Conservation (phyloP, 441 rosid genomes). For the Hura crepitans region DNA sequence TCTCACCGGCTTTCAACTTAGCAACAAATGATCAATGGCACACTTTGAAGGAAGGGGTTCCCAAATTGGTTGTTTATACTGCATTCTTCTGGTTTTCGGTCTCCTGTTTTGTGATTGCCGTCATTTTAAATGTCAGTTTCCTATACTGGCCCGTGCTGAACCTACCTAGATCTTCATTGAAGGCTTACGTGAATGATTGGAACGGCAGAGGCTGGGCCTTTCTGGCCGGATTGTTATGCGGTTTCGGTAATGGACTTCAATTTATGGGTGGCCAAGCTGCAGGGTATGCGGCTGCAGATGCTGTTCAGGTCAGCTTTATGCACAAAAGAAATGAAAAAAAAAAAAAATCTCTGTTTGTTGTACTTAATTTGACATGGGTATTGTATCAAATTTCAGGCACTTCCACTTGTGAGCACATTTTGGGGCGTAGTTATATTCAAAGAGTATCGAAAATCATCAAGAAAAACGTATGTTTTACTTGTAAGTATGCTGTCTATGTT, state of each 20-base stretch:
- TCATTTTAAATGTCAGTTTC: slow-evolving; percentile 52
- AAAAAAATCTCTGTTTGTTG: no score
- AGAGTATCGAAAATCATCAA: slow-evolving; percentile 67
- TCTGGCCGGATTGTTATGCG: slow-evolving; percentile 73
- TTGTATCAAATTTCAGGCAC: slow-evolving; percentile 52
- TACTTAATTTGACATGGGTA: no score
- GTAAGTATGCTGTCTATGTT: slow-evolving; percentile 65
- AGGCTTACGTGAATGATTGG: slow-evolving; percentile 66
- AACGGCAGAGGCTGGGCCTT: slow-evolving; percentile 85
- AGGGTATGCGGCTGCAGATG: slow-evolving; percentile 87
- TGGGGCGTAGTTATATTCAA: slow-evolving; percentile 74
- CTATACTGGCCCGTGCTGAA: slow-evolving; percentile 57
- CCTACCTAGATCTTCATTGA: slow-evolving; percentile 58
- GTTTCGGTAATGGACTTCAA: slow-evolving; percentile 82
- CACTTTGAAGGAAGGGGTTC: slow-evolving; percentile 64
- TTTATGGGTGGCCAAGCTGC: slow-evolving; percentile 92
- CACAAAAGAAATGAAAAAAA: no score
- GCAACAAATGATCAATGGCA: slow-evolving; percentile 92
- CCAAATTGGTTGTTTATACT: slow-evolving; percentile 67
- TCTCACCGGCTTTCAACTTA: slow-evolving; percentile 90
- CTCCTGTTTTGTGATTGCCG: slow-evolving; percentile 63
- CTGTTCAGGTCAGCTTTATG: slow-evolving; percentile 56
- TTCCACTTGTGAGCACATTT: slow-evolving; percentile 75
- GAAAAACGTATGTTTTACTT: slow-evolving; percentile 59
- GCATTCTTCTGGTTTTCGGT: slow-evolving; percentile 81